Evolutionary conservation across 2,329 filamentous ascomycete species (phyloP), one percentile per base, ranked within the genome.

Genomic region (Tolypocladium guangdongense): DNA sequence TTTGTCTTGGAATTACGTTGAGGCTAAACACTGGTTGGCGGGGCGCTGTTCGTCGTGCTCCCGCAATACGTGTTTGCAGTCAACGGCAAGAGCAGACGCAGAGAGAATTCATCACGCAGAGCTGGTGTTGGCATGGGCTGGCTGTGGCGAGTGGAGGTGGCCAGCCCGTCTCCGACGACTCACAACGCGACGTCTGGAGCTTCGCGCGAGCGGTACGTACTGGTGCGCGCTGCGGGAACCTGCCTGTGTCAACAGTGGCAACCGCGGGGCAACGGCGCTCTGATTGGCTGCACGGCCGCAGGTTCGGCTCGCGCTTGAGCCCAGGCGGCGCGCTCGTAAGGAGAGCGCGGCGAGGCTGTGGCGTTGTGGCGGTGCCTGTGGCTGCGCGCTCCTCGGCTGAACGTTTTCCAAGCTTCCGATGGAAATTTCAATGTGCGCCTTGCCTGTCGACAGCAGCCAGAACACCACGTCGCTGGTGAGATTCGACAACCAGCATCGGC

Each of bases 241-340:
- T 16, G 16, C 38, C 59, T 57, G 61, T 50, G 57, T 78, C 74
- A 80, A 80, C 75, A 80, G 59, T 67, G 64, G 72, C 76, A 80
- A 81, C 78, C 64, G 67, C 77, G 60, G 67, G 61, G 78, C 80
- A 84, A 84, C 81, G 64, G 62, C 16, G 4, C 39, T 60, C 27
- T 66, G 52, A 78, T 79, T 80, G 76, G 77, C 55, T 55, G 24
- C 33, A 7, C 1, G 14, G 52, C 41, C 56, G 18, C 55, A 59
- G 52, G 57, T 56, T 49, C 57, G 52, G 32, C 47, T 50, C 57
- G 58, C 58, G 55, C 54, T 50, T 50, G 46, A 49, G 52, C 43
- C 7, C 43, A 30, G 7, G 27, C 3, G 3, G 43, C 43, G 43
- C 43, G 27, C n/a, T 10, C 10, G 43, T 18, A 30, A 10, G 24